Base-by-base conservation (phyloP, 495 filamentous ascomycete species). In the Penicillium malachiteum region DNA sequence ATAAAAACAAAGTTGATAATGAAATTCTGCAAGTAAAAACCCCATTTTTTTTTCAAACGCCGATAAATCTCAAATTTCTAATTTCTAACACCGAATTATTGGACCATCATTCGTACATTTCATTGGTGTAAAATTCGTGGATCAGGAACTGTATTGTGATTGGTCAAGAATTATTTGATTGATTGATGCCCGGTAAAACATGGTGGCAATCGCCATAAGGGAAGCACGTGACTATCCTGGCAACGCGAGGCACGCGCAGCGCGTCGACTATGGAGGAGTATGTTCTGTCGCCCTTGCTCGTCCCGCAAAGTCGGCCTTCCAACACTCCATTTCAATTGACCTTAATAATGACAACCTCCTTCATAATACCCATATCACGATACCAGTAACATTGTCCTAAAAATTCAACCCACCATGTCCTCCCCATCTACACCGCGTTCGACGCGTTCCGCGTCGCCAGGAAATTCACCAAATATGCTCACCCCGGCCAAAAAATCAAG, bases 401-500 rank as follows among this genome's bases (percentile, higher is more conserved):
- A 42, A 37, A 10, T 3, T 37, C 12, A 37, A 9, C 34, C 8
- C 34, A 37, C 34, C 12, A 78, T 78, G 75, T 73, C 75, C 26
- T 52, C 72, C 9, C 68, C 70, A 10, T 75, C 71, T 13, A 74
- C 75, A n/a, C 73, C 75, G 43, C 73, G 67, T 12, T 71, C 74
- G 62, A 63, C 72, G 68, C 75, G 74, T 50, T 68, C 70, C 59
- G 64, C 62, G 64, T 76, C 74, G 9, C 58, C 68, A 30, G 59
- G 58, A 30, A 57, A 58, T 46, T 74, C 73, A 7, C 72, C 70
- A 18, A 64, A 58, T 33, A 73, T 80, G 35, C 73, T 90, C 49
- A 90, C 88, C 89, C 89, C 14, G 79, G 78, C 18, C 83, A 80
- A 54, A 92, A 90, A 65, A 80, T 90, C 62, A 84, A 82, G 65